Evolutionary conservation across 352 stramenopile genomes (phyloP).

Genomic region (Blastocystis sp.): DNA sequence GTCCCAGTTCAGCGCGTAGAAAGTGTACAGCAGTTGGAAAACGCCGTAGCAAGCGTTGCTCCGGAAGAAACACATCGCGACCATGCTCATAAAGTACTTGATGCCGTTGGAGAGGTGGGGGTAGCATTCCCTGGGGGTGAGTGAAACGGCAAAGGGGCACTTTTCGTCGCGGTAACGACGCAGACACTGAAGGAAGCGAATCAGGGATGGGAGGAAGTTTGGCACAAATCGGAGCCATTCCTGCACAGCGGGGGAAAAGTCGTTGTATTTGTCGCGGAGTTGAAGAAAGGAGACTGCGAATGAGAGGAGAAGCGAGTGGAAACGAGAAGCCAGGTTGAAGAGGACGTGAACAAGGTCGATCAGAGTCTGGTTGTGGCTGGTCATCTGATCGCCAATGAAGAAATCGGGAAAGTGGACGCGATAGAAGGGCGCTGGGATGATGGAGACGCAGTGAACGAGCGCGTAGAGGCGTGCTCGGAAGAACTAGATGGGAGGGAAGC

Average conservation of each 20-base stretch:
- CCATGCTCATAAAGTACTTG: constrained; percentile 45
- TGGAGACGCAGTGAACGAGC: constrained; percentile 28
- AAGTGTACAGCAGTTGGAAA: constrained; percentile 36
- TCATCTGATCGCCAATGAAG: constrained; percentile 67
- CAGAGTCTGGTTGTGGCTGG: constrained; percentile 59
- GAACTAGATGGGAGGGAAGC: constrained; percentile 6
- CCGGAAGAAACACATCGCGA: constrained; percentile 59
- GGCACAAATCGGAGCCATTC: constrained; percentile 17
- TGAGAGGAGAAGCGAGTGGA: not conserved
- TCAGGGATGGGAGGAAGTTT: constrained; percentile 15
- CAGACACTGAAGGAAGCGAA: constrained; percentile 63
- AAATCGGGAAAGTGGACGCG: constrained; percentile 62
- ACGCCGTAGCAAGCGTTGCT: not conserved
- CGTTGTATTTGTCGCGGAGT: constrained; percentile 11
- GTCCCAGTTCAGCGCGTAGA: constrained; percentile 66
- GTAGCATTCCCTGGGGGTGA: constrained; percentile 22
- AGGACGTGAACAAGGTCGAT: constrained; percentile 49
- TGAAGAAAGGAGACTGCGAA: constrained; percentile 24
- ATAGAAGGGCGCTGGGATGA: constrained; percentile 49
- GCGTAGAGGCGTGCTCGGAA: constrained; percentile 6
- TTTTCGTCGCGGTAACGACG: constrained; percentile 38
- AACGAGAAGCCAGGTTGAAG: constrained; percentile 38
- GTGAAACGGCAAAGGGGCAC: not conserved
- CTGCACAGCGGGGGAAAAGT: not conserved
- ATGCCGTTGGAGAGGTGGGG: constrained; percentile 49